Evolutionary conservation across 192 early-diverging fungal genomes (phyloP).

Genomic region (Backusella psychrophila): DNA sequence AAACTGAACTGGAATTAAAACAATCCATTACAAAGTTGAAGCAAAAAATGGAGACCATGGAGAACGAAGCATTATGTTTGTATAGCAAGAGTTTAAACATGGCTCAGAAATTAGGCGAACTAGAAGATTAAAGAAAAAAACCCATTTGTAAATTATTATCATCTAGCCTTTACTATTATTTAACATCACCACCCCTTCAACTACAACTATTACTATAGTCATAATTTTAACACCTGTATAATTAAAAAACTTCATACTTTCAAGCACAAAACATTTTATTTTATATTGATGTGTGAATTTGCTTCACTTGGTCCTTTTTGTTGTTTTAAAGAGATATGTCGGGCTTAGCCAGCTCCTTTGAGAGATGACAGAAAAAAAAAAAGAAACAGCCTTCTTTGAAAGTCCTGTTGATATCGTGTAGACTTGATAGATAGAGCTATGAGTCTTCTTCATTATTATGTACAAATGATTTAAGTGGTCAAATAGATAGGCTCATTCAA

Average conservation of each 20-base stretch:
- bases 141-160: not conserved
- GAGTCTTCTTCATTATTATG: no score
- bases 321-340: not conserved
- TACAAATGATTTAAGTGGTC: no score
- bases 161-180: not conserved
- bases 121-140: not conserved
- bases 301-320: not conserved
- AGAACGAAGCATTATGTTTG: conserved; percentile 6
- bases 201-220: not conserved
- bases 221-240: not conserved
- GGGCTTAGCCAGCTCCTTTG: no score
- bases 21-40: not conserved
- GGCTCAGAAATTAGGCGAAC: conserved; percentile 12
- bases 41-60: not conserved
- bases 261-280: not conserved
- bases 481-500: no score
- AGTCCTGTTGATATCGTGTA: no score
- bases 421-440: no score
- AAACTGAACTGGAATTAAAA: not conserved
- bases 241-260: not conserved
- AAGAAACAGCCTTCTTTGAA: no score
- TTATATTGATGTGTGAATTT: not conserved
- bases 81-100: conserved; percentile 20
- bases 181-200: not conserved
- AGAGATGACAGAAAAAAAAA: no score